These are phyloP conservation scores for Uromyces viciae-fabae DNA, from an alignment of 1,284 basidiomycete genomes.

Conservation along the genomic window DNA sequence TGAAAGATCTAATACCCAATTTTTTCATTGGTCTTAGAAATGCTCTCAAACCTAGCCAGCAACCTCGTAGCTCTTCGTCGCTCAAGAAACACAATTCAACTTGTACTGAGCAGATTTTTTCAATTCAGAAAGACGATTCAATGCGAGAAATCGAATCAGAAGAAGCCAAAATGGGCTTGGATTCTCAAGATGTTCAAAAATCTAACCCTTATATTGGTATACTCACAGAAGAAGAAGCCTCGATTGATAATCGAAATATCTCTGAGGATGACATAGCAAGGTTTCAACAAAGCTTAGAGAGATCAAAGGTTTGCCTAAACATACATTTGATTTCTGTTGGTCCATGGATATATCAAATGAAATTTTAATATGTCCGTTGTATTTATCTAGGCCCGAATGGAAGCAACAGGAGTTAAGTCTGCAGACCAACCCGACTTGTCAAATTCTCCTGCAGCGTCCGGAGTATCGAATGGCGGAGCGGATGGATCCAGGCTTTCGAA, in stretches of 20 bases:
- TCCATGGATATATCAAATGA: too few relatives aligned
- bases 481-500: slow-evolving; percentile 1
- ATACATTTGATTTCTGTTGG: too few relatives aligned
- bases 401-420: slow-evolving; percentile 3
- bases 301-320: not conserved
- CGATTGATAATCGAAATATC: slow-evolving; percentile 26
- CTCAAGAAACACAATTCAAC: slow-evolving; percentile 5
- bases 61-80: not conserved
- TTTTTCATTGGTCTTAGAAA: not conserved
- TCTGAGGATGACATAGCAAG: slow-evolving; percentile 26
- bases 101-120: not conserved
- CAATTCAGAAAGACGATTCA: not conserved
- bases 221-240: slow-evolving; percentile 23
- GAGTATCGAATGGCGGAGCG: not conserved
- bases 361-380: not conserved
- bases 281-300: slow-evolving; percentile 29
- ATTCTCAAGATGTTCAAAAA: not conserved
- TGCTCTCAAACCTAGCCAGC: not conserved
- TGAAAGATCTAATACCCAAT: too few relatives aligned
- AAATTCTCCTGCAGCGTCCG: not conserved
- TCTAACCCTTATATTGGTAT: slow-evolving; percentile 20
- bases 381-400: slow-evolving; percentile 18
- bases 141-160: not conserved
- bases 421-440: not conserved
- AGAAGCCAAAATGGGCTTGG: not conserved